A percentile compares a stretch with the other conserved stretches of the same genome.
phyloP scores from a whole-genome alignment of 2,329 filamentous ascomycete species.

The Xylariaceae sp. region DNA sequence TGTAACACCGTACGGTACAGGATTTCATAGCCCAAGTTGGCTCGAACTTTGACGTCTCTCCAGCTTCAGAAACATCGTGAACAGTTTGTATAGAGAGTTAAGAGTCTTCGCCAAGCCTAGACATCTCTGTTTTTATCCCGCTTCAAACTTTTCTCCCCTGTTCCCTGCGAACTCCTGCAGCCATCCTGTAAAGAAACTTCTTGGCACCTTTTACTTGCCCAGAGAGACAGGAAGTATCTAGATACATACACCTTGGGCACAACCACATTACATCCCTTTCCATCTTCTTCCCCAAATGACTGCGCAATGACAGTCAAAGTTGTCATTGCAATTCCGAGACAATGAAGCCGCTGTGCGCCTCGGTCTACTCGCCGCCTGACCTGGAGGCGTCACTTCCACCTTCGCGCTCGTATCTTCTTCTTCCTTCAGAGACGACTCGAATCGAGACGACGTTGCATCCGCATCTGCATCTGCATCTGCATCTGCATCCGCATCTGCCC shows the following conservation, averaged over 20 bases:
- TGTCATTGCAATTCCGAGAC: slow-evolving; percentile 29
- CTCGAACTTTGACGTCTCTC: too few species aligned
- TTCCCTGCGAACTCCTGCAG: slow-evolving; percentile 24
- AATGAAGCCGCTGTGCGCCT: slow-evolving; percentile 32
- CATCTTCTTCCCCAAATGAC: neutral
- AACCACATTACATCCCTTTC: neutral
- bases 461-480: slow-evolving; percentile 24
- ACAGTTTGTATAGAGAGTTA: neutral
- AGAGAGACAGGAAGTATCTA: neutral
- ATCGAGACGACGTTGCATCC: slow-evolving; percentile 31
- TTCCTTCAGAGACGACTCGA: slow-evolving; percentile 19
- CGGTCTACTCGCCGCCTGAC: slow-evolving; percentile 31
- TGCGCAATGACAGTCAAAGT: slow-evolving; percentile 23
- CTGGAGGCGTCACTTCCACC: slow-evolving; percentile 28
- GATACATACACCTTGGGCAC: too few species aligned
- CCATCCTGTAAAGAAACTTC: slow-evolving; percentile 12
- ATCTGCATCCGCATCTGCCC: slow-evolving; percentile 26
- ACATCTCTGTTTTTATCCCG: neutral
- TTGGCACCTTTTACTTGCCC: slow-evolving; percentile 1
- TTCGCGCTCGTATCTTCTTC: slow-evolving; percentile 5
- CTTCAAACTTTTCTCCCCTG: slow-evolving; percentile 8
- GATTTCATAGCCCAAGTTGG: too few species aligned
- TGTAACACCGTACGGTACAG: too few species aligned
- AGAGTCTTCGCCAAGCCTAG: neutral
- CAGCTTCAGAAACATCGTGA: neutral